Evolutionary conservation across 2,329 filamentous ascomycete species (phyloP).

Genomic region (Fusarium algeriense): DNA sequence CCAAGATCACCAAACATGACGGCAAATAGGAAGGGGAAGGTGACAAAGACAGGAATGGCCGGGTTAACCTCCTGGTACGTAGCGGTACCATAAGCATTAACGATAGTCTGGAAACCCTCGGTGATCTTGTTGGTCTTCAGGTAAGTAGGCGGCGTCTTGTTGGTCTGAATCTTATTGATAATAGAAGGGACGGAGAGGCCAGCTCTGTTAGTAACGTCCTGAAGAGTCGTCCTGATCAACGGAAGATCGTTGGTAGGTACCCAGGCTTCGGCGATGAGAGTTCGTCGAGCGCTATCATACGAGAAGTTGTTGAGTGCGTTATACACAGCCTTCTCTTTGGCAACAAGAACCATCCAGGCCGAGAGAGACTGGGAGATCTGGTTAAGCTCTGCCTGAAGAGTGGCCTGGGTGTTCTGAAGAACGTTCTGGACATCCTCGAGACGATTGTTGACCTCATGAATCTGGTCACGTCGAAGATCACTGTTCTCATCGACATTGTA

Average conservation of each 20-base stretch:
- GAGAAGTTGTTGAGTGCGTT: conserved; percentile 96
- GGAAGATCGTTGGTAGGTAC: conserved; percentile 91
- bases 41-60: conserved; percentile 93
- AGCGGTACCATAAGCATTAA: conserved; percentile 97
- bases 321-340: conserved; percentile 98
- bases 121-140: conserved; percentile 99
- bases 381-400: conserved; percentile 89
- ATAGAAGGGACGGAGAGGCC: conserved; percentile 98
- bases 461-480: conserved; percentile 93
- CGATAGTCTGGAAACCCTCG: conserved; percentile 97
- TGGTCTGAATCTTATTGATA: conserved; percentile 96
- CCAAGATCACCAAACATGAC: conserved; percentile 99
- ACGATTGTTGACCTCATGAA: conserved; percentile 96
- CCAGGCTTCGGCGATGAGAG: conserved; percentile 97
- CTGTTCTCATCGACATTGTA: conserved; percentile 99
- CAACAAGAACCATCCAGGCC: conserved; percentile 97
- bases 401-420: conserved; percentile 93
- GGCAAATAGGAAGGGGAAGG: conserved; percentile 98
- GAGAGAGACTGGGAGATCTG: conserved; percentile 93
- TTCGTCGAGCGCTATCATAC: conserved; percentile 95
- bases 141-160: conserved; percentile 97
- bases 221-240: conserved; percentile 90
- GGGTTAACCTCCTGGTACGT: conserved; percentile 99
- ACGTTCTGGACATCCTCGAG: conserved; percentile 93
- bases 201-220: conserved; percentile 96